Evolutionary conservation across 2,329 filamentous ascomycete species (phyloP).

Genomic region (Fusarium algeriense): DNA sequence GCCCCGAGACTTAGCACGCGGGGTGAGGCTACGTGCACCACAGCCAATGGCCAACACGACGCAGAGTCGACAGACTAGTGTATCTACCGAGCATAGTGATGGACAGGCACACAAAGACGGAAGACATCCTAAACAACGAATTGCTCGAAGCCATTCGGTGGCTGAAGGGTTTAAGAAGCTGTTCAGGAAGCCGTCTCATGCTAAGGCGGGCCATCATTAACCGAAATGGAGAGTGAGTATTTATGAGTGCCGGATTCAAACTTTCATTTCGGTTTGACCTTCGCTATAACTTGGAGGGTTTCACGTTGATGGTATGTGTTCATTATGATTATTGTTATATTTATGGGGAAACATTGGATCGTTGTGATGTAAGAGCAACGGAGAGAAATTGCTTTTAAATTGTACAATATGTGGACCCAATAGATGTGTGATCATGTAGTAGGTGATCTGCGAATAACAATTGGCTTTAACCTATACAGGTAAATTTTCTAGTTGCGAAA

Average conservation of each 20-base stretch:
- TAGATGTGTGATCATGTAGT: neutral
- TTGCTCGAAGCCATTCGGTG: conserved; percentile 51
- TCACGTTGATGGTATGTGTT: neutral
- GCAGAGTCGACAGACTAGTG: conserved; percentile 20
- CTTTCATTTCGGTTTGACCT: neutral
- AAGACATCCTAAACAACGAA: conserved; percentile 13
- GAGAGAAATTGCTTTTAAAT: conserved; percentile 1
- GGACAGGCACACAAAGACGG: conserved; percentile 7
- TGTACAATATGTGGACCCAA: neutral
- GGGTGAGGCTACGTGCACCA: conserved; percentile 11
- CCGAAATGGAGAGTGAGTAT: neutral
- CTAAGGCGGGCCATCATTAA: conserved; percentile 6
- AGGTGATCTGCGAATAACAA: neutral
- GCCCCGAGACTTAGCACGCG: neutral
- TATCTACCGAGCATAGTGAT: conserved; percentile 11
- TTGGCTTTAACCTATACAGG: neutral
- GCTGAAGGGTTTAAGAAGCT: conserved; percentile 55
- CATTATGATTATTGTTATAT: neutral
- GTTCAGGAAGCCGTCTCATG: conserved; percentile 52
- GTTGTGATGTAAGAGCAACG: conserved; percentile 2
- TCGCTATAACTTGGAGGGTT: neutral
- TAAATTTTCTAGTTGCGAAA: neutral
- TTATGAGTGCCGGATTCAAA: neutral
- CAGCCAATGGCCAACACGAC: conserved; percentile 7
- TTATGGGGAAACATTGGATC: conserved; percentile 4